Conservation (phyloP, 164 flowering plant genomes). For the Piper longum region DNA sequence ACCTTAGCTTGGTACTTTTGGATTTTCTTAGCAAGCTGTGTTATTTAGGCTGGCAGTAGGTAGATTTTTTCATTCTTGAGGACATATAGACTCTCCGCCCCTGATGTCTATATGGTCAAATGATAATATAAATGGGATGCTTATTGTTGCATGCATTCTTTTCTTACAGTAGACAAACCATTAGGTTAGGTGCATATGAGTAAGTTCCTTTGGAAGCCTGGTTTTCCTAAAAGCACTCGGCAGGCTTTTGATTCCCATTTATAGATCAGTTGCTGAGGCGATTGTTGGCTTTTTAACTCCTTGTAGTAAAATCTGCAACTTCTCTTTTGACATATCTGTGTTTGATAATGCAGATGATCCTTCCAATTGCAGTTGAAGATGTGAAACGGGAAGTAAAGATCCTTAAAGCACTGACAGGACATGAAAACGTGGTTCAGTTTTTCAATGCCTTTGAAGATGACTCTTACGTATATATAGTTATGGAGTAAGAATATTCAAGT, state of each 20-base stretch:
- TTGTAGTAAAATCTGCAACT: not conserved
- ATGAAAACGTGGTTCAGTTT: conserved; percentile 94
- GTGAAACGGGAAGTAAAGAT: conserved; percentile 97
- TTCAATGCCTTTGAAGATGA: conserved; percentile 88
- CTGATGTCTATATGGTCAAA: too few relatives aligned
- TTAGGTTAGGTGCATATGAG: not conserved
- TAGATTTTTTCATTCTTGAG: too few relatives aligned
- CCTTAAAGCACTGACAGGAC: conserved; percentile 71
- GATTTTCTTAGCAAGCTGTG: too few relatives aligned
- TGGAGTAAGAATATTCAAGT: conserved; percentile 60
- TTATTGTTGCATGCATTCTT: too few relatives aligned
- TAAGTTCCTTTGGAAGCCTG: not conserved
- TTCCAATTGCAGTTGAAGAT: conserved; percentile 96
- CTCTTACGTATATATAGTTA: conserved; percentile 74
- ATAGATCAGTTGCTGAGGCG: not conserved
- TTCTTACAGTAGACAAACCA: too few relatives aligned
- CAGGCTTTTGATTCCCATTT: not conserved
- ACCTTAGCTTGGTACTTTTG: too few relatives aligned
- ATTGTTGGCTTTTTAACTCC: not conserved
- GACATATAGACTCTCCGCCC: too few relatives aligned
- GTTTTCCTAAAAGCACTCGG: not conserved
- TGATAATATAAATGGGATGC: too few relatives aligned
- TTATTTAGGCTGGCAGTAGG: too few relatives aligned
- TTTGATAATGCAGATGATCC: conserved; percentile 64
- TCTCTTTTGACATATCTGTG: conserved; percentile 4